phyloP scores from a whole-genome alignment of 495 filamentous ascomycete species.

The Penicillium salamii region DNA sequence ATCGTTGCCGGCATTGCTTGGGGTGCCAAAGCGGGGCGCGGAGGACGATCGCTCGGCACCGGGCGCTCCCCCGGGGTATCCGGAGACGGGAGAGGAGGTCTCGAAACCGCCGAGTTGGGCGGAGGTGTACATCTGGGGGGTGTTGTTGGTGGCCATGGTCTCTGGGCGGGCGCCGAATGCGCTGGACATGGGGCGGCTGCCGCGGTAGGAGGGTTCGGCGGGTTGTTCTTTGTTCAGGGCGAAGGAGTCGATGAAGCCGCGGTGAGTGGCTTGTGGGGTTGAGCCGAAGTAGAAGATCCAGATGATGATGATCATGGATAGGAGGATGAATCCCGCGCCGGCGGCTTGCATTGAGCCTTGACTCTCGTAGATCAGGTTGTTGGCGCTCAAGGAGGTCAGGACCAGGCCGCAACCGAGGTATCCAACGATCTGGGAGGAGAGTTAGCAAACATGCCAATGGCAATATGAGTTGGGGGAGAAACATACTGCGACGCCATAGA shows the following conservation, averaged over 20 bases:
- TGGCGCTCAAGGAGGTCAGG: constrained; percentile 78
- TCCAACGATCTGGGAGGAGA: constrained; percentile 61
- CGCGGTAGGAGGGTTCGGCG: constrained; percentile 57
- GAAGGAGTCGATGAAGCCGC: constrained; percentile 92
- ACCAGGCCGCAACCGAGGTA: constrained; percentile 81
- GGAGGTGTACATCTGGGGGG: constrained; percentile 96
- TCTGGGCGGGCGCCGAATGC: constrained; percentile 64
- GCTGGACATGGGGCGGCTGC: constrained; percentile 49
- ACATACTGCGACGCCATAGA: constrained; percentile 84
- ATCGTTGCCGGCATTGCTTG: constrained; percentile 9
- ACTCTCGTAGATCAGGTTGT: constrained; percentile 71
- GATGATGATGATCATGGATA: constrained; percentile 90
- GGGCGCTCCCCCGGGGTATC: constrained; percentile 61
- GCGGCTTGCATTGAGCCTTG: constrained; percentile 76
- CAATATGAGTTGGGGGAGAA: neutral
- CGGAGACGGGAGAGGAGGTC: constrained; percentile 88
- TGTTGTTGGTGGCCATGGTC: constrained; percentile 70
- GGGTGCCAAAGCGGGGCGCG: constrained; percentile 53
- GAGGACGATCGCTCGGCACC: constrained; percentile 59
- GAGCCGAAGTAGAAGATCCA: constrained; percentile 99
- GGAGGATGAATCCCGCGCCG: constrained; percentile 89
- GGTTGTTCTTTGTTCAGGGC: constrained; percentile 83
- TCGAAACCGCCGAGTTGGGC: constrained; percentile 94
- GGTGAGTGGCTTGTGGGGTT: constrained; percentile 79
- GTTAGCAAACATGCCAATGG: constrained; percentile 11